Evolutionary conservation across 2,329 filamentous ascomycete species (phyloP).

Genomic region (Dryadomyces quercus-mongolicae): DNA sequence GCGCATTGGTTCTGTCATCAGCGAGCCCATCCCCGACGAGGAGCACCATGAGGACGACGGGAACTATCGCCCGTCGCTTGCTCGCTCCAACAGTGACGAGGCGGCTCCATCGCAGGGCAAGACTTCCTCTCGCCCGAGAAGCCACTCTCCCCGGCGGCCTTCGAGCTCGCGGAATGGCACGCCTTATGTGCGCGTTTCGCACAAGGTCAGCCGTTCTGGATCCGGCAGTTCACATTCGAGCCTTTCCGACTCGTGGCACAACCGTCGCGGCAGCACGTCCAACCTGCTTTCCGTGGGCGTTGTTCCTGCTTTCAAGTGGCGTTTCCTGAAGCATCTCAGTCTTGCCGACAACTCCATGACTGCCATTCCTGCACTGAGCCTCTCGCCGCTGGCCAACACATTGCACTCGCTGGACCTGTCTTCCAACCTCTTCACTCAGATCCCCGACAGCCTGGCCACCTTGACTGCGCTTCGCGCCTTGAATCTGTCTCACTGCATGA

Average conservation of each 20-base stretch:
- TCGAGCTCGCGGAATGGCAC: slow-evolving; percentile 61
- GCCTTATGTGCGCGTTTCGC: slow-evolving; percentile 48
- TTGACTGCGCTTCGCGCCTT: slow-evolving; percentile 81
- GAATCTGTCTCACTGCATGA: slow-evolving; percentile 96
- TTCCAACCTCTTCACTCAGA: slow-evolving; percentile 83
- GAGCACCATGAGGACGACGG: slow-evolving; percentile 25
- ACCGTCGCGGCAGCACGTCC: slow-evolving; percentile 60
- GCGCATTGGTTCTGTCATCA: slow-evolving; percentile 47
- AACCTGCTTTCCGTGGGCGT: slow-evolving; percentile 62
- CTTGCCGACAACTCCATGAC: slow-evolving; percentile 86
- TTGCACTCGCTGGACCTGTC: slow-evolving; percentile 89
- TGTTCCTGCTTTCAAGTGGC: slow-evolving; percentile 81
- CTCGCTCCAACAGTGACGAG: slow-evolving; percentile 35
- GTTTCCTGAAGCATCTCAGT: slow-evolving; percentile 84
- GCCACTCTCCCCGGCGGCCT: slow-evolving; percentile 71
- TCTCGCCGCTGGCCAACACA: slow-evolving; percentile 74
- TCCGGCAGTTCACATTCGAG: slow-evolving; percentile 89
- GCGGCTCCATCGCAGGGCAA: slow-evolving; percentile 28
- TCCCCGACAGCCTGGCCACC: slow-evolving; percentile 80
- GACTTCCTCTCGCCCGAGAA: slow-evolving; percentile 45
- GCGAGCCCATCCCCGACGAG: slow-evolving; percentile 27
- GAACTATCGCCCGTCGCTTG: slow-evolving; percentile 30
- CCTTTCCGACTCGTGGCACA: slow-evolving; percentile 51
- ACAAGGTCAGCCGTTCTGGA: slow-evolving; percentile 73
- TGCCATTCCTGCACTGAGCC: slow-evolving; percentile 59